Evolutionary conservation across 768 basidiomycete genomes (phyloP), one percentile per base, ranked within the genome.

Genomic region (Dioszegia crocea): DNA sequence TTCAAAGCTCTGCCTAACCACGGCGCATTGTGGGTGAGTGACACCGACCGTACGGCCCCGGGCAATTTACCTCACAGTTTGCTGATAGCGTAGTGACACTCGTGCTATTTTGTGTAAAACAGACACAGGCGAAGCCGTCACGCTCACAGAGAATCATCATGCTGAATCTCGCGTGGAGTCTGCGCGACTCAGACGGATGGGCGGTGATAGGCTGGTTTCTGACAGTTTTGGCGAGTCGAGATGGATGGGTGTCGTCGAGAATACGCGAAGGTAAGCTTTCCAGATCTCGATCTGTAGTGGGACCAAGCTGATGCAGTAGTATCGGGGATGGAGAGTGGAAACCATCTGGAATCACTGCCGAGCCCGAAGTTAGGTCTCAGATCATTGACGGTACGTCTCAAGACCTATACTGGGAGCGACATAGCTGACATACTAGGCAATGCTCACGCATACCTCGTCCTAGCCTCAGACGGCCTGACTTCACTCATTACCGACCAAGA

Each of bases 131-230:
- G 78, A 81, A 44, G 89, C 86, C n/a, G 79, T 83, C 45, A 83
- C 89, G 1, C 88, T 98, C 83, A 96, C 96, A 0, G 91, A 97
- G 78, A 86, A 84, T 27, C 96, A 99, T 73, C 94, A 97, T 74
- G 88, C 91, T n/a, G 94, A 98, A 67, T 83, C 89, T 23, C 85
- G 85, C 31, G 82, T 89, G 10, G 96, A 99, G 75, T 84, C 88
- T 29, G 85, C 84, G 43, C 82, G 96, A 43, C 79, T 99, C 54
- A 83, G 93, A 30, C 83, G 88, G 54, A 88, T 91, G 84, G 91
- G 91, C 11, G 86, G 87, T 9, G 87, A 88, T 14, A 43, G 70
- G 2, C 77, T 94, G 26, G 88, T 96, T 43, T 89, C 89, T 1
- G 94, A 98, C 74, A 92, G 91, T 4, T 98, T 89, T 68, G 93